Conservation (phyloP, 345 rosid genomes). For the Eutrema heterophyllum region DNA sequence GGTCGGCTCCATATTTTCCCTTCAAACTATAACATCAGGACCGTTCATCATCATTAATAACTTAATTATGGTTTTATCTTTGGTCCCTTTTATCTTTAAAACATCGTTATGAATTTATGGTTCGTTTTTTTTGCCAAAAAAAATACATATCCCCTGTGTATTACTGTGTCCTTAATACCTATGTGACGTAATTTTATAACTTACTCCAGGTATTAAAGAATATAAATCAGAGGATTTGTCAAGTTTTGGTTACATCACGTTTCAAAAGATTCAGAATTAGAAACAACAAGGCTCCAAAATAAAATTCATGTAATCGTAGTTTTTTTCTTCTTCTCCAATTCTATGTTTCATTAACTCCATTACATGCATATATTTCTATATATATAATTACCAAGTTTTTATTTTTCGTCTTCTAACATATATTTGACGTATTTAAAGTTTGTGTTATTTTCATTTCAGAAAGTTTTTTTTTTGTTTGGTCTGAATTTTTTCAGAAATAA, state of each 20-base stretch:
- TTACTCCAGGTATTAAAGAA: background rate
- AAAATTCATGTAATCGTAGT: background rate
- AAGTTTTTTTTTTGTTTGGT: too few relatives aligned
- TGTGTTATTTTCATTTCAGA: too few relatives aligned
- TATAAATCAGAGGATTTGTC: background rate
- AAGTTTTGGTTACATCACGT: conserved; percentile 4
- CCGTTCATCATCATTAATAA: conserved; percentile 7
- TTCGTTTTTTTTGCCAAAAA: background rate
- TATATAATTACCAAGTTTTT: too few relatives aligned
- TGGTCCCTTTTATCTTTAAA: background rate
- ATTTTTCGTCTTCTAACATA: too few relatives aligned
- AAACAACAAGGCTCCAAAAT: conserved; percentile 1
- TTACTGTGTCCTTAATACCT: background rate
- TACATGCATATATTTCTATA: background rate
- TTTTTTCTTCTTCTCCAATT: background rate
- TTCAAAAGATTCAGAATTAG: background rate
- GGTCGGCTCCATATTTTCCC: background rate
- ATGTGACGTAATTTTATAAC: background rate
- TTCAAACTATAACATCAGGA: conserved; percentile 6
- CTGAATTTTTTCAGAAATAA: background rate
- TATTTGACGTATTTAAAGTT: too few relatives aligned
- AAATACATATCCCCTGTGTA: too few relatives aligned
- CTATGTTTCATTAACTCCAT: background rate
- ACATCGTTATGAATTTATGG: background rate
- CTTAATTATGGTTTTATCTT: background rate